These are phyloP conservation scores for Colletotrichum costaricense DNA, from an alignment of 2,329 filamentous ascomycete genomes.

Conservation along the genomic window DNA sequence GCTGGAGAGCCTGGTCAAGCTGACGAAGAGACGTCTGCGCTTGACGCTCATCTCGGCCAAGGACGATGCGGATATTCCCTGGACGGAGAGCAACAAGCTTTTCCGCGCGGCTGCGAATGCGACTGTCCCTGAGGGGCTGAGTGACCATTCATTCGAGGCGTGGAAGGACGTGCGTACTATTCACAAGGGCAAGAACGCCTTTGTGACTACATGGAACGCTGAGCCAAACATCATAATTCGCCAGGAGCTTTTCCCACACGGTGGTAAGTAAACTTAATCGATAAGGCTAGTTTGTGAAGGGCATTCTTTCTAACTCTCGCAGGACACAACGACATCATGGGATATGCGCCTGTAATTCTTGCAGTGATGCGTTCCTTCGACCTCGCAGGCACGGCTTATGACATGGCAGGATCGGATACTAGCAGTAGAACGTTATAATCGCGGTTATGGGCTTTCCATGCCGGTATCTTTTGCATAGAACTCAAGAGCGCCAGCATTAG, in stretches of 20 bases:
- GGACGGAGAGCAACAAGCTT: slow-evolving; percentile 72
- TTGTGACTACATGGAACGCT: slow-evolving; percentile 57
- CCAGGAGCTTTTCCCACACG: slow-evolving; percentile 65
- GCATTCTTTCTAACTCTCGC: slow-evolving; percentile 29
- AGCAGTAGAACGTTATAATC: not conserved
- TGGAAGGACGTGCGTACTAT: slow-evolving; percentile 60
- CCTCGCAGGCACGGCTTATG: slow-evolving; percentile 39
- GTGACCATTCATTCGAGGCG: slow-evolving; percentile 50
- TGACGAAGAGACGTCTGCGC: slow-evolving; percentile 66
- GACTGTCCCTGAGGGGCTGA: slow-evolving; percentile 49
- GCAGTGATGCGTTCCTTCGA: slow-evolving; percentile 76
- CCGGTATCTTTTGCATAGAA: not conserved
- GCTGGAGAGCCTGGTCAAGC: slow-evolving; percentile 66
- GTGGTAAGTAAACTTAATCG: slow-evolving; percentile 55
- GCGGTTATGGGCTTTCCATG: not conserved
- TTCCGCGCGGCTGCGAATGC: slow-evolving; percentile 71
- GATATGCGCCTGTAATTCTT: slow-evolving; percentile 71
- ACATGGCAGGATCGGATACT: slow-evolving; percentile 20
- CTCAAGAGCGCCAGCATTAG: not conserved
- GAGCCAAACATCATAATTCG: slow-evolving; percentile 61
- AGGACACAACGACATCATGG: slow-evolving; percentile 79
- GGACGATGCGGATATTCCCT: slow-evolving; percentile 87
- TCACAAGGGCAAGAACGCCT: slow-evolving; percentile 57
- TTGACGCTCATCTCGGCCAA: slow-evolving; percentile 82
- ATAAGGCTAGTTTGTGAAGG: not conserved